A percentile compares a stretch with the other conserved stretches of the same genome.
phyloP scores from a whole-genome alignment of 2,329 filamentous ascomycete genomes.

The Monilinia vaccinii-corymbosi region DNA sequence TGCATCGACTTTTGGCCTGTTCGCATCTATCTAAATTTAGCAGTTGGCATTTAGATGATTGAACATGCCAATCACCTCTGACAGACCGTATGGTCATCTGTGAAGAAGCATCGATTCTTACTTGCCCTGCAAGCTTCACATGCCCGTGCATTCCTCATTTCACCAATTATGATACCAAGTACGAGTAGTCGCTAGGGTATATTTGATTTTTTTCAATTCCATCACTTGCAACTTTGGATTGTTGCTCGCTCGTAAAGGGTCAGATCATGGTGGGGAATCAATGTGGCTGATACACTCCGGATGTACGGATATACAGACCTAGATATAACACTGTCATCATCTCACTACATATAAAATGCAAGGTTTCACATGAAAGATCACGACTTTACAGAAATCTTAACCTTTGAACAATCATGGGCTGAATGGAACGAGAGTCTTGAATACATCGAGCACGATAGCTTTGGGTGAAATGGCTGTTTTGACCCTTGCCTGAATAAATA shows the following conservation, averaged over 20 bases:
- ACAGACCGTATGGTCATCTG: constrained; percentile 16
- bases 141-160: constrained; percentile 26
- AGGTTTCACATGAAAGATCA: not conserved
- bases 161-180: not conserved
- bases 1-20: constrained; percentile 19
- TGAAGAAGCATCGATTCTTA: constrained; percentile 25
- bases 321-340: not conserved
- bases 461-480: not conserved
- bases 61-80: constrained; percentile 9
- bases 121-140: constrained; percentile 26
- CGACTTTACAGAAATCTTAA: not conserved
- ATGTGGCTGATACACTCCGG: not conserved
- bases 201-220: not conserved
- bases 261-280: not conserved
- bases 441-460: too few relatives aligned
- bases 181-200: not conserved
- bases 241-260: not conserved
- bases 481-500: not conserved
- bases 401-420: not conserved
- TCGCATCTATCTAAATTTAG: constrained; percentile 17
- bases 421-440: not conserved
- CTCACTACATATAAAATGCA: not conserved
- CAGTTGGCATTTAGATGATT: not conserved
- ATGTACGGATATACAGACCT: not conserved
- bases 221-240: not conserved